These are phyloP conservation scores for Xylaria sp. DNA, from an alignment of 2,329 filamentous ascomycete genomes.

Conservation along the genomic window DNA sequence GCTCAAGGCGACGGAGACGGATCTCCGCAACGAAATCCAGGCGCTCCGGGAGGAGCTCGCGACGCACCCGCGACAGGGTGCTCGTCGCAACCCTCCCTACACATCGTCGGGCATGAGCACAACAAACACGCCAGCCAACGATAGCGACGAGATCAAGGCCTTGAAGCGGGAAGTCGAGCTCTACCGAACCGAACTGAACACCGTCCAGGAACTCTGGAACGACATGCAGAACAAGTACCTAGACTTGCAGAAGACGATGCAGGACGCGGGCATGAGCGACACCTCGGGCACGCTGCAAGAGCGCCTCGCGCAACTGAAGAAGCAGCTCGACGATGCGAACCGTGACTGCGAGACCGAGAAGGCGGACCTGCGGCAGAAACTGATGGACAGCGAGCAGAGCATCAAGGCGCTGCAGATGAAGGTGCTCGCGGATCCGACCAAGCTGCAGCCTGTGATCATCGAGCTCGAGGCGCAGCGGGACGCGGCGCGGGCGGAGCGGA, in stretches of 20 bases:
- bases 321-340: neutral
- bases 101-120: too few species aligned
- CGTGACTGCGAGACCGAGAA: neutral
- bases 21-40: neutral
- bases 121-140: neutral
- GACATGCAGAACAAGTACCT: neutral
- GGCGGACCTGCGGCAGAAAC: neutral
- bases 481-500: neutral
- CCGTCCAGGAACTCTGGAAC: slow-evolving; percentile 3
- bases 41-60: neutral
- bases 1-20: neutral
- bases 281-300: neutral
- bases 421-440: slow-evolving; percentile 1
- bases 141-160: neutral
- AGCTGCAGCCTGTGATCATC: slow-evolving; percentile 3
- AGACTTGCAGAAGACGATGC: too few species aligned
- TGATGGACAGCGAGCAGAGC: neutral
- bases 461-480: slow-evolving; percentile 10
- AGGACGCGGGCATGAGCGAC: too few species aligned
- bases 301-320: neutral
- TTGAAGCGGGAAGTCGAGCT: neutral
- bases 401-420: slow-evolving; percentile 6
- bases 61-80: too few species aligned
- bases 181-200: neutral
- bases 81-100: too few species aligned